Evolutionary conservation across 176 grass and related monocot genomes (phyloP).

Genomic region (Carex myosuroides): DNA sequence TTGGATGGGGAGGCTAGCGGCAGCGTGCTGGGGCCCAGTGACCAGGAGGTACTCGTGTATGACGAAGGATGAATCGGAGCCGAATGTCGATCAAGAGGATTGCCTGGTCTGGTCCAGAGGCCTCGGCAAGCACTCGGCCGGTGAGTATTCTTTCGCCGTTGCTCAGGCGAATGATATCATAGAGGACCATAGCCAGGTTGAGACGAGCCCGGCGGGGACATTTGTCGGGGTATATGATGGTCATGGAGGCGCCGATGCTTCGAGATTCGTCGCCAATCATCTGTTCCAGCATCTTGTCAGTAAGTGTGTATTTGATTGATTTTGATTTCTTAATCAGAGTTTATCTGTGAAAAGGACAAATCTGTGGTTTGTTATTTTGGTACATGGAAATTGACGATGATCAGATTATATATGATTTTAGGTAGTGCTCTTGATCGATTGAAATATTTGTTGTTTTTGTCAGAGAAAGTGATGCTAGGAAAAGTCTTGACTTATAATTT

Average conservation of each 20-base stretch:
- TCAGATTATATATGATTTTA: not conserved
- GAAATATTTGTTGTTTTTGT: slow-evolving; percentile 3
- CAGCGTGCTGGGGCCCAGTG: slow-evolving; percentile 82
- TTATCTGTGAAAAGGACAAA: not conserved
- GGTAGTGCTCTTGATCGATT: not conserved
- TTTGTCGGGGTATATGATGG: slow-evolving; percentile 97
- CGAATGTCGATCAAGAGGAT: slow-evolving; percentile 40
- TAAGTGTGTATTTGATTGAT: slow-evolving; percentile 29
- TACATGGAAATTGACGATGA: not conserved
- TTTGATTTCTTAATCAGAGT: not conserved
- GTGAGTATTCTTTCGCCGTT: slow-evolving; percentile 91
- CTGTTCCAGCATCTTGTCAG: slow-evolving; percentile 78
- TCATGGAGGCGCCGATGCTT: slow-evolving; percentile 88
- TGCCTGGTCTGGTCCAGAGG: slow-evolving; percentile 80
- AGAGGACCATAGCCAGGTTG: slow-evolving; percentile 97
- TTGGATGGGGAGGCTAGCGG: slow-evolving; percentile 73
- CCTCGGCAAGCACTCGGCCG: slow-evolving; percentile 56
- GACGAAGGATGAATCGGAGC: slow-evolving; percentile 72
- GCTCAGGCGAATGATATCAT: slow-evolving; percentile 93
- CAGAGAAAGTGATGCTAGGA: not conserved
- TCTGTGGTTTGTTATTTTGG: slow-evolving; percentile 4
- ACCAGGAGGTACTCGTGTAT: slow-evolving; percentile 61
- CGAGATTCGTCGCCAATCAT: slow-evolving; percentile 81
- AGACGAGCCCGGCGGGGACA: slow-evolving; percentile 51
- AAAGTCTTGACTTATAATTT: not conserved